phyloP scores from a whole-genome alignment of 768 basidiomycete species.

The Suillus spraguei region DNA sequence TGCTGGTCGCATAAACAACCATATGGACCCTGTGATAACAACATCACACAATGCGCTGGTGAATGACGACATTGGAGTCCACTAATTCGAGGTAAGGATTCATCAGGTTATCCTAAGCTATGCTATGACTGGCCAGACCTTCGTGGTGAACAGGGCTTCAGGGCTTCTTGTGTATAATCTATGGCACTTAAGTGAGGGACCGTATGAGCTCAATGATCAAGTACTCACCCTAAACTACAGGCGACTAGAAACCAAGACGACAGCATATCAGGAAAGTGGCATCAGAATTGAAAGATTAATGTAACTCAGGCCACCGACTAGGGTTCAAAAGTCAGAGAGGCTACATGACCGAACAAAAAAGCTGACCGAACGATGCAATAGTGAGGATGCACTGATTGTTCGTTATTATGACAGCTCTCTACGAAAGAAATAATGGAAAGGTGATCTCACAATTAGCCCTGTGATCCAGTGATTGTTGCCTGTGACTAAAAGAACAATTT shows the following conservation, averaged over 20 bases:
- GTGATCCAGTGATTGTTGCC: constrained; percentile 20
- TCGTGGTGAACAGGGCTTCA: not conserved
- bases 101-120: not conserved
- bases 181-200: not conserved
- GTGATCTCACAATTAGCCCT: not conserved
- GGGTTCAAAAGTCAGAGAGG: not conserved
- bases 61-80: constrained; percentile 11
- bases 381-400: constrained; percentile 6
- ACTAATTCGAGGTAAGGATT: constrained; percentile 10
- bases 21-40: constrained; percentile 21
- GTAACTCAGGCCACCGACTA: constrained; percentile 22
- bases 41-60: constrained; percentile 23
- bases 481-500: constrained; percentile 18
- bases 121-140: constrained; percentile 13
- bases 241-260: constrained; percentile 5
- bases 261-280: not conserved
- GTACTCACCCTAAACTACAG: not conserved
- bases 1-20: constrained; percentile 18
- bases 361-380: constrained; percentile 9
- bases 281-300: not conserved
- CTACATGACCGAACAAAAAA: constrained; percentile 12
- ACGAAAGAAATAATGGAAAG: not conserved
- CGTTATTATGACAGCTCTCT: constrained; percentile 8
- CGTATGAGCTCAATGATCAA: not conserved
- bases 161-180: constrained; percentile 18